Percentiles rank a stretch among this genome's conserved stretches.
Evolutionary conservation across 2,329 filamentous ascomycete genomes (phyloP).

Genomic region (Calonectria leucothoes): DNA sequence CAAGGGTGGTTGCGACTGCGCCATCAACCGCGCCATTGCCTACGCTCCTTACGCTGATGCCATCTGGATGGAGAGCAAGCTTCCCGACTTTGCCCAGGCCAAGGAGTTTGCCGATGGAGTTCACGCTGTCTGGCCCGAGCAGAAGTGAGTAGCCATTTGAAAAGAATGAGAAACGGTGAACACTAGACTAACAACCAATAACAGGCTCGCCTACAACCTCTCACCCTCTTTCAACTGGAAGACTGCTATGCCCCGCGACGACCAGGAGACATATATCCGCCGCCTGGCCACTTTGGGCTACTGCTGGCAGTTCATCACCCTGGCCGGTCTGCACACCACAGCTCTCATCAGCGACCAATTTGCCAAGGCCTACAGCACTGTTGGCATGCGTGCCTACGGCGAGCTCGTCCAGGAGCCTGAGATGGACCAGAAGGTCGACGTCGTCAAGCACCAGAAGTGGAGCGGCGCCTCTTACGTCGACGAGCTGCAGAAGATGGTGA

Average conservation of each 20-base stretch:
- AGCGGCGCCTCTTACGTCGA: conserved; percentile 94
- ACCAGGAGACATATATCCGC: conserved; percentile 97
- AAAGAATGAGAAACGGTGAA: background rate
- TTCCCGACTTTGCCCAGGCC: conserved; percentile 91
- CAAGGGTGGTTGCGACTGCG: conserved; percentile 90
- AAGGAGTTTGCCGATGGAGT: conserved; percentile 94
- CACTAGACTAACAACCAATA: conserved; percentile 24
- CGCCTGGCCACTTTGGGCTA: conserved; percentile 90
- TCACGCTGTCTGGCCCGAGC: conserved; percentile 93
- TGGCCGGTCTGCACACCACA: conserved; percentile 95
- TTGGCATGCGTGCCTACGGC: conserved; percentile 96
- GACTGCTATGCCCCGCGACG: conserved; percentile 87
- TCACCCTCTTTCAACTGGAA: conserved; percentile 99
- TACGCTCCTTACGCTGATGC: conserved; percentile 95
- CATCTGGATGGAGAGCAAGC: conserved; percentile 99
- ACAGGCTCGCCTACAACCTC: conserved; percentile 94
- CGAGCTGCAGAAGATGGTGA: conserved; percentile 96
- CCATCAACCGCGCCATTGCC: conserved; percentile 88
- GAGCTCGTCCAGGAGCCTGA: conserved; percentile 98
- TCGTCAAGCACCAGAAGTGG: conserved; percentile 99
- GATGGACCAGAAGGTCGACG: conserved; percentile 90
- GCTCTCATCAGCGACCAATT: conserved; percentile 93
- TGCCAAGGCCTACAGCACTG: conserved; percentile 80
- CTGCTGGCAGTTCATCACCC: conserved; percentile 99
- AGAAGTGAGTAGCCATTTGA: conserved; percentile 75